Base-by-base conservation (phyloP, 2,329 filamentous ascomycete genomes). In the Diaporthe sp. region DNA sequence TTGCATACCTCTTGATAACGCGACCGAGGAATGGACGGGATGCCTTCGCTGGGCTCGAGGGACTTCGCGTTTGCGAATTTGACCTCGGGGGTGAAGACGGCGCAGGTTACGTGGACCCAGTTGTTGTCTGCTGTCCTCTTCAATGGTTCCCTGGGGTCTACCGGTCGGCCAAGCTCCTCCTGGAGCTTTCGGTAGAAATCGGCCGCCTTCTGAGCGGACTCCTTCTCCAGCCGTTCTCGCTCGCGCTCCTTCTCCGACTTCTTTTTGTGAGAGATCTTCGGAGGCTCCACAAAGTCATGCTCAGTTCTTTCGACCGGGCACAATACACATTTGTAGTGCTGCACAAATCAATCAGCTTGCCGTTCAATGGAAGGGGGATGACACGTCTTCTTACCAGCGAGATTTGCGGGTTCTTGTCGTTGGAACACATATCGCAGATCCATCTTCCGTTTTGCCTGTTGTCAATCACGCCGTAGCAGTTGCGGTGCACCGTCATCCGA, bases 121-220 rank as follows among this genome's bases (percentile, higher is more conserved):
- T 98, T 98, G 85, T 98, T 98, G 82, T 97, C 95, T 5, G 94
- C 94, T 0, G 97, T 99, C 67, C 95, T 92, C 85, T 99, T 99
- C 77, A 99, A 87, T 4, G 97, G 94, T 82, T 98, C 97, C 65
- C 97, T 92, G 37, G 97, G 97, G 78, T 95, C 91, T 49, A 93
- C 85, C 1, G 97, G 96, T 65, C 96, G 94, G 79, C 95, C 95
- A 80, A 93, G 91, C 76, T 96, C 94, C 81, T 95, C 91, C 84
- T 99, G 96, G 81, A 92, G 93, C 82, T 94, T 94, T 55, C 92
- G 91, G 83, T 98, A 98, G 74, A 92, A 92, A n/a, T 96, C 93
- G 68, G 93, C 94, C 10, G 93, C 93, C 79, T 93, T 94, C 72
- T 92, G 89, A 9, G 95, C 93, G 81, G 95, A 92, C 81, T 98